Conservation (phyloP, 345 rosid species). For the Euphorbia peplus region DNA sequence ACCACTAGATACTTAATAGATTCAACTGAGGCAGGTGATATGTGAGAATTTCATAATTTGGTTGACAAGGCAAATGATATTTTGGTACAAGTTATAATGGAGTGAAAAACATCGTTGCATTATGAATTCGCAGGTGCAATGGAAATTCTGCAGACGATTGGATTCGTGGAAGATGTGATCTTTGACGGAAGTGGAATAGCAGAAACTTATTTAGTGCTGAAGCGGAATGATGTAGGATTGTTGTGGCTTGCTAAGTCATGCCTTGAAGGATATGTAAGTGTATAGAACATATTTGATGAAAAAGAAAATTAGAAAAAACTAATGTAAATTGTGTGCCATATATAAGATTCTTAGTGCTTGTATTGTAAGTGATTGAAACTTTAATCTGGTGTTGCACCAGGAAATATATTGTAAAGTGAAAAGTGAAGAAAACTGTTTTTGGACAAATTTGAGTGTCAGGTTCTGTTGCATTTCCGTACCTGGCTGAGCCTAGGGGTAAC, state of each 20-base stretch:
- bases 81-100: background rate
- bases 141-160: slow-evolving; percentile 68
- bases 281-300: background rate
- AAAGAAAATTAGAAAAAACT: background rate
- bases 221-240: slow-evolving; percentile 84
- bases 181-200: slow-evolving; percentile 44
- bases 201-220: slow-evolving; percentile 69
- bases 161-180: slow-evolving; percentile 67
- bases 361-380: background rate
- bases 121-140: slow-evolving; percentile 58
- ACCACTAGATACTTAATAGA: background rate
- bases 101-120: background rate
- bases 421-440: background rate
- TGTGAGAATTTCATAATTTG: background rate
- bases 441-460: background rate
- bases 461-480: too few species aligned
- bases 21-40: background rate
- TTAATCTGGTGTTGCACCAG: background rate
- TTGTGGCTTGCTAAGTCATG: slow-evolving; percentile 90
- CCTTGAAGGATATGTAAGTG: slow-evolving; percentile 45
- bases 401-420: background rate
- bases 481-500: too few species aligned
- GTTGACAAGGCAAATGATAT: background rate
- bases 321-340: slow-evolving; percentile 5
- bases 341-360: background rate